Evolutionary conservation across 495 filamentous ascomycete species (phyloP).

Genomic region (Aspergillus kassunensis): DNA sequence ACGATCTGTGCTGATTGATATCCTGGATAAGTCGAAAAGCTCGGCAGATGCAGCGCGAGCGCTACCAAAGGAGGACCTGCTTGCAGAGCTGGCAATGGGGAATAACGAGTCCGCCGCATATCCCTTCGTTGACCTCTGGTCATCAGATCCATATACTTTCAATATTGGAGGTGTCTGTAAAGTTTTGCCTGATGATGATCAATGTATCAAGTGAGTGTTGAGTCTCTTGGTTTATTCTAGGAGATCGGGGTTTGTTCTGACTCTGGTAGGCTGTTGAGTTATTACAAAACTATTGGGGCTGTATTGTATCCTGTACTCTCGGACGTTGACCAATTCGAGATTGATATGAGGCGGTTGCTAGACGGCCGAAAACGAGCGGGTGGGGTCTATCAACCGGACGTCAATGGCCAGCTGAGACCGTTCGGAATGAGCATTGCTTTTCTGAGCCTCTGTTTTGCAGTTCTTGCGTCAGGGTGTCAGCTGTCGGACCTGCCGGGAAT

Average conservation of each 20-base stretch:
- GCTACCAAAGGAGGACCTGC: slow-evolving; percentile 72
- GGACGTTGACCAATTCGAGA: slow-evolving; percentile 63
- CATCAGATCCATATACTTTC: slow-evolving; percentile 60
- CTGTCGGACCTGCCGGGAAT: slow-evolving; percentile 62
- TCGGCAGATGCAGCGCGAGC: slow-evolving; percentile 42
- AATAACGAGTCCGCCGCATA: slow-evolving; percentile 70
- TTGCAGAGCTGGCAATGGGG: slow-evolving; percentile 75
- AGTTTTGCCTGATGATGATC: slow-evolving; percentile 62
- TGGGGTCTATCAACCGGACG: slow-evolving; percentile 38
- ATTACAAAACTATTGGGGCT: slow-evolving; percentile 72
- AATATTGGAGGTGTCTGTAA: slow-evolving; percentile 66
- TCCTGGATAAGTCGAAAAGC: slow-evolving; percentile 37
- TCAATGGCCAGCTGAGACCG: slow-evolving; percentile 35
- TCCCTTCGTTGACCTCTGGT: slow-evolving; percentile 66
- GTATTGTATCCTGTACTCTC: slow-evolving; percentile 77
- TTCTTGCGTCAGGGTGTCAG: slow-evolving; percentile 76
- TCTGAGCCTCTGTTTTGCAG: slow-evolving; percentile 60
- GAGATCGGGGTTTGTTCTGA: background rate
- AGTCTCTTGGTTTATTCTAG: background rate
- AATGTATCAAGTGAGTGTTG: slow-evolving; percentile 53
- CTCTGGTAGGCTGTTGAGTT: slow-evolving; percentile 57
- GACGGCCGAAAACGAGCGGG: slow-evolving; percentile 54
- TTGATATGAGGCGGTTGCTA: slow-evolving; percentile 61
- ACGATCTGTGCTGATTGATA: slow-evolving; percentile 51
- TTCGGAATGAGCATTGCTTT: slow-evolving; percentile 42